Conservation (phyloP, 345 rosid genomes). For the Punica granatum region DNA sequence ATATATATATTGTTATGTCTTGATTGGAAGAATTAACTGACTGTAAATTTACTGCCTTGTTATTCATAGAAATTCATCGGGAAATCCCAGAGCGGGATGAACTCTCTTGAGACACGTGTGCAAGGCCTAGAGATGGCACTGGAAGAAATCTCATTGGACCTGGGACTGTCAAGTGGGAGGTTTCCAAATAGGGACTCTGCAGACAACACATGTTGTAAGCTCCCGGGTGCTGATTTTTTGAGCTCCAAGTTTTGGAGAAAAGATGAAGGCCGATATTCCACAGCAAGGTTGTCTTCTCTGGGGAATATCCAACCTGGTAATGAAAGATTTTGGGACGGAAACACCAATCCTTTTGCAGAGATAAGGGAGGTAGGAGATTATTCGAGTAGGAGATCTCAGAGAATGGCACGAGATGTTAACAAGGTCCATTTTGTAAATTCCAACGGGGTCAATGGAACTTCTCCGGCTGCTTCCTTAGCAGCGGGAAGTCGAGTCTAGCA, state of each 20-base stretch:
- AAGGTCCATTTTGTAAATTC: slow-evolving; percentile 22
- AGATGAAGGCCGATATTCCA: slow-evolving; percentile 41
- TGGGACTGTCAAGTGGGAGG: slow-evolving; percentile 60
- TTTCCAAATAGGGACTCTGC: slow-evolving; percentile 28
- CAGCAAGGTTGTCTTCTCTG: slow-evolving; percentile 33
- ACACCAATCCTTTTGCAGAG: slow-evolving; percentile 11
- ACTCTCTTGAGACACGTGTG: slow-evolving; percentile 76
- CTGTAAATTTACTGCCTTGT: slow-evolving; percentile 8
- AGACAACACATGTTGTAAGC: slow-evolving; percentile 71
- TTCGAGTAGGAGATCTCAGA: slow-evolving; percentile 25
- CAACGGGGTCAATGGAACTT: slow-evolving; percentile 15
- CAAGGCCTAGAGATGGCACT: slow-evolving; percentile 82
- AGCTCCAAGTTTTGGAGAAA: slow-evolving; percentile 87
- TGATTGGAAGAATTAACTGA: background rate
- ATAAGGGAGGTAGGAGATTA: slow-evolving; percentile 17
- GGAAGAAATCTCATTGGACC: slow-evolving; percentile 72
- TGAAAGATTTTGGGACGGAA: slow-evolving; percentile 23
- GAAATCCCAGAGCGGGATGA: slow-evolving; percentile 79
- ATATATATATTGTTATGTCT: background rate
- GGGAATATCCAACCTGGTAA: slow-evolving; percentile 15
- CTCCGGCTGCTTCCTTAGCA: slow-evolving; percentile 21
- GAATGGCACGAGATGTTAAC: slow-evolving; percentile 17
- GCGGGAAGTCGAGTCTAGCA: slow-evolving; percentile 20
- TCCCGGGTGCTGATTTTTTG: slow-evolving; percentile 78
- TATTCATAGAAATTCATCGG: slow-evolving; percentile 71